Evolutionary conservation across 208 protist species (phyloP), one percentile per base, ranked within the genome.

Genomic region (Strigomonas oncopelti): DNA sequence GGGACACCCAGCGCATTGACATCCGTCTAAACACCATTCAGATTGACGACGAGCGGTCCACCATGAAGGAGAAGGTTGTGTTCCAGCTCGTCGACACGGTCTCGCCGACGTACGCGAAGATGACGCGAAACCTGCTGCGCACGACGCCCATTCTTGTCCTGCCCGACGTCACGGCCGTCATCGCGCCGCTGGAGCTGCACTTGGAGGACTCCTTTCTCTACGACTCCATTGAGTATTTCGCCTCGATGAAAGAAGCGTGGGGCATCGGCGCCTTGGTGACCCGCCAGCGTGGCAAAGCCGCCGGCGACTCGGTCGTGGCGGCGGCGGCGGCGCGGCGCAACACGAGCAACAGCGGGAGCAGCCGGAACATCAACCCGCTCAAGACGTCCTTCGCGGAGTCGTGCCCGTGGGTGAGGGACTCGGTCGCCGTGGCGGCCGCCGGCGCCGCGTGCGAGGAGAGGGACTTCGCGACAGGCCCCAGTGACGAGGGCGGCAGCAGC

Each of bases 171-270:
- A 58, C 67, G 8, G 42, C 83, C 9, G 32, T 63, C 24, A 25
- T 85, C n/a, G 66, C 64, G 11, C 81, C 87, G 8, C 22, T 89
- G 25, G 84, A 90, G 52, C 42, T 91, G 27, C 87, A 93, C 72
- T 25, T 93, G 14, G 87, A 90, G 69, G 87, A 93, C 65, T 75
- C 77, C 56, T 89, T 89, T 72, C 56, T 93, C 36, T 84, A 75
- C 58, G 78, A 75, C 7, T 65, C 75, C 31, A 74, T 90, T 65
- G 46, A 64, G 28, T 88, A 82, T 55, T 36, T 55, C 11, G 72
- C 84, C 11, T n/a, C 48, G 16, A 45, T 93, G 67, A 56, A 53
- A 38, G 42, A 7, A 13, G 71, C 67, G 24, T 84, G 78, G 78
- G 11, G 28, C 4, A 62, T n/a, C 28, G n/a, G 18, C 29, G 34